Evolutionary conservation across 306 rosid species (phyloP).

Genomic region (Medicago arabica): DNA sequence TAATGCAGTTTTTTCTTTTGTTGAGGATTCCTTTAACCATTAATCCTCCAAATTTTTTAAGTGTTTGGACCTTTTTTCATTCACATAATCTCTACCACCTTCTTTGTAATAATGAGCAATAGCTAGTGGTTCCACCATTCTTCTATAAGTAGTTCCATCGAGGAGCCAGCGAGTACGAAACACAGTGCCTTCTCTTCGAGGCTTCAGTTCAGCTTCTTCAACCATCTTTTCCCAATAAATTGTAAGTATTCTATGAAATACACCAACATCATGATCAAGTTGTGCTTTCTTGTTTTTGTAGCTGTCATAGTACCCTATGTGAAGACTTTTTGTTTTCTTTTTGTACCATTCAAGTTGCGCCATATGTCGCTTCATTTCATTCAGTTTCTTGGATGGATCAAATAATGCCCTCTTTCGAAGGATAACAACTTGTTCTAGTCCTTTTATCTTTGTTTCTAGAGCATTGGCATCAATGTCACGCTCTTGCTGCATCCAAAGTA

Average conservation of each 20-base stretch:
- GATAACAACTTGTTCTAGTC: conserved; percentile 9
- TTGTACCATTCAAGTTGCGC: conserved; percentile 75
- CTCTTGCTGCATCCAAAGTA: conserved; percentile 31
- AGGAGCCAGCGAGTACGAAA: conserved; percentile 46
- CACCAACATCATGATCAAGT: too few species aligned
- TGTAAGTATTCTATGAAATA: too few species aligned
- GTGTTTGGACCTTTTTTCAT: conserved; percentile 47
- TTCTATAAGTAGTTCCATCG: conserved; percentile 56
- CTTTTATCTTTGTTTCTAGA: conserved; percentile 22
- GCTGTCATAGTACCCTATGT: conserved; percentile 66
- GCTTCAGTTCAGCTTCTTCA: conserved; percentile 54
- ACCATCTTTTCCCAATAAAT: conserved; percentile 59
- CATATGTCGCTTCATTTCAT: conserved; percentile 46
- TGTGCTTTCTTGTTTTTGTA: conserved; percentile 34
- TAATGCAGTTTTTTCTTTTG: not conserved
- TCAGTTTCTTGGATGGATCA: conserved; percentile 44
- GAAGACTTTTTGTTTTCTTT: conserved; percentile 24
- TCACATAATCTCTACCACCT: conserved; percentile 24
- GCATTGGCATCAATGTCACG: not conserved
- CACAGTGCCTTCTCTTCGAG: conserved; percentile 45
- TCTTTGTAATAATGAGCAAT: conserved; percentile 60
- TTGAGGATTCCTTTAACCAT: conserved; percentile 37
- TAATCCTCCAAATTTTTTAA: conserved; percentile 47
- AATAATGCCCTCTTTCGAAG: not conserved
- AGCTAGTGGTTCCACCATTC: conserved; percentile 66